Base-by-base conservation (phyloP, 352 stramenopile genomes). In the Thalassiosira livingstoniorum region DNA sequence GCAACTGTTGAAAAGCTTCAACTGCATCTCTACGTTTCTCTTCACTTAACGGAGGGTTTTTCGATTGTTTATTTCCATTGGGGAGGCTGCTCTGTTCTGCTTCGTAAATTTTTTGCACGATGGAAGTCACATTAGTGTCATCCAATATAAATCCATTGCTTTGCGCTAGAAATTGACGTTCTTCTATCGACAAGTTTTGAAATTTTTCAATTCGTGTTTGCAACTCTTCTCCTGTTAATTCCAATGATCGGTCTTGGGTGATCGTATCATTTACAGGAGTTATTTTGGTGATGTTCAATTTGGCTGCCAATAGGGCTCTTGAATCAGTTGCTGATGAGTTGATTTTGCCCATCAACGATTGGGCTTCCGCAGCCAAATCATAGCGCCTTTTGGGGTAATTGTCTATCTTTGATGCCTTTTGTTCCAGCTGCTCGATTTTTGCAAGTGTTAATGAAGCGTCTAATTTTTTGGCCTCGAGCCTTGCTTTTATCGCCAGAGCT, bases 351-450 rank as follows among this genome's bases (percentile, higher is more conserved):
- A 78, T 72, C 37, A 76, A 37, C 21, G 43, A 32, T 53, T 78
- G 51, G 57, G 54, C 25, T 60, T 74, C 55, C 3, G 13, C 23
- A 69, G 75, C 23, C 21, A 78, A 64, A 57, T 74, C 51, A 23
- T 35, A 70, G 31, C 61, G 51, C 27, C 18, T 27, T 3, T 75
- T 29, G 25, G 66, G 37, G 29, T 72, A 2, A 65, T 78, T 21
- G 21, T 32, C 32, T 23, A 32, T 47, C 34, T 57, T 15, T 23
- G 43, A 54, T 61, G 45, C 35, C 37, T 80, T 69, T 27, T 65
- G 25, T 68, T 82, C 72, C 18, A 85, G 60, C 63, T 86, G 79
- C 23, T 80, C 43, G 53, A 89, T 87, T 60, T 84, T 89, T 25
- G 39, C 65, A 18, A 86, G 67, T 25, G 76, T 77, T 23, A 86